Percentiles rank a stretch among this genome's conserved stretches.
Conservation (phyloP, 2,329 filamentous ascomycete genomes). For the Venturia carpophila region DNA sequence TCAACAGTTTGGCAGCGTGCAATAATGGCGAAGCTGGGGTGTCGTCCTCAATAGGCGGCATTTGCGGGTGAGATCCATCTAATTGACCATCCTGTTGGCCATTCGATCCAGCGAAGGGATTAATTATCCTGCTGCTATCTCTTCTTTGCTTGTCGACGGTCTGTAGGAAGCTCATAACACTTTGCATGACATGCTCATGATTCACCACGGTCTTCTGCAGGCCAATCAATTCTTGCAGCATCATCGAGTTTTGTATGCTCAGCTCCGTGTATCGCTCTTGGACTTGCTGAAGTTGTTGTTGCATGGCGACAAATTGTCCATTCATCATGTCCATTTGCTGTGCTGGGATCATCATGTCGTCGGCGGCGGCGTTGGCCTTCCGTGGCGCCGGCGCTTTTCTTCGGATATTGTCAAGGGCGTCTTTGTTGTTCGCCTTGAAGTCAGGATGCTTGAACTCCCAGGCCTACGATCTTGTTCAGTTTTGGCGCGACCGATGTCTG, state of each 20-base stretch:
- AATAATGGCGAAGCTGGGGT: constrained; percentile 60
- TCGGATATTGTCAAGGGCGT: constrained; percentile 91
- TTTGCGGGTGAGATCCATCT: constrained; percentile 23
- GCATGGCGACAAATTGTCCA: constrained; percentile 79
- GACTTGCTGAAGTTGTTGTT: constrained; percentile 83
- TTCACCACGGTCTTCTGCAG: constrained; percentile 64
- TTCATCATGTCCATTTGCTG: constrained; percentile 87
- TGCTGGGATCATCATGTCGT: constrained; percentile 68
- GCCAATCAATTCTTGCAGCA: constrained; percentile 56
- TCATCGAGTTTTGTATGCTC: constrained; percentile 55
- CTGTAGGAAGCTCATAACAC: constrained; percentile 61
- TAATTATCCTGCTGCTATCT: constrained; percentile 50
- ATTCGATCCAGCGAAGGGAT: constrained; percentile 31
- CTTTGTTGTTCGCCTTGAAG: constrained; percentile 91
- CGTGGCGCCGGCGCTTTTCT: constrained; percentile 88
- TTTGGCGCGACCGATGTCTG: constrained; percentile 9
- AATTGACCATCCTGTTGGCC: constrained; percentile 32
- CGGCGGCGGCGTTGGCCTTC: constrained; percentile 51
- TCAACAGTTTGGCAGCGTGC: constrained; percentile 58
- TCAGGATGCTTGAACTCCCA: constrained; percentile 98
- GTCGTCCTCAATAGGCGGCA: constrained; percentile 44
- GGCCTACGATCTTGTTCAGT: constrained; percentile 47
- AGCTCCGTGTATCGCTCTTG: constrained; percentile 81
- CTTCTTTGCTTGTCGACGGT: constrained; percentile 56
- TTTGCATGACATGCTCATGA: constrained; percentile 63